These are phyloP conservation scores for Decorospora gaudefroyi DNA, from an alignment of 2,329 filamentous ascomycete genomes.

Conservation along the genomic window DNA sequence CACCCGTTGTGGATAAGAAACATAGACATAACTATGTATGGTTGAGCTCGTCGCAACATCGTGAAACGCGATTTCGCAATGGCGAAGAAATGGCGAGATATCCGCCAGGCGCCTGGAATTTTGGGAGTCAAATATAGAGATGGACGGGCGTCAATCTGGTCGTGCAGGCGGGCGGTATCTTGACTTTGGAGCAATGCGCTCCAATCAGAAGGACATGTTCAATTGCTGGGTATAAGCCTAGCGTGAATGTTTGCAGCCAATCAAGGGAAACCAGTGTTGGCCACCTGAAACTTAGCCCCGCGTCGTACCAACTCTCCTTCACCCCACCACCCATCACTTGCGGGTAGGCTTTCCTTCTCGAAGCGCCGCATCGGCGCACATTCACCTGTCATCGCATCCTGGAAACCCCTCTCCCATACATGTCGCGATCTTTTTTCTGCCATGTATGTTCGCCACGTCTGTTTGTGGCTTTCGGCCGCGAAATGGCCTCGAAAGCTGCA, in stretches of 20 bases:
- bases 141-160: constrained; percentile 33
- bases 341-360: constrained; percentile 22
- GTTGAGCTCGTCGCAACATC: background rate
- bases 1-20: constrained; percentile 3
- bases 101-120: constrained; percentile 19
- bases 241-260: constrained; percentile 23
- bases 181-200: constrained; percentile 25
- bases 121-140: constrained; percentile 27
- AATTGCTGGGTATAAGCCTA: constrained; percentile 10
- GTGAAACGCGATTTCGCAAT: background rate
- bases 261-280: constrained; percentile 16
- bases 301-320: constrained; percentile 24
- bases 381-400: constrained; percentile 42
- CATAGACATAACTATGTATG: background rate
- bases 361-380: constrained; percentile 37
- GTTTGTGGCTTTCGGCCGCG: constrained; percentile 15
- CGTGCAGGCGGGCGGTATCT: constrained; percentile 15
- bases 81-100: constrained; percentile 5
- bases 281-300: constrained; percentile 30
- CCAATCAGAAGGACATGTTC: constrained; percentile 28
- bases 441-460: constrained; percentile 18
- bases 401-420: constrained; percentile 27
- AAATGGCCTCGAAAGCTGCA: constrained; percentile 19
- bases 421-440: constrained; percentile 20
- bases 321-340: constrained; percentile 23